A percentile compares a stretch with the other conserved stretches of the same genome.
These are phyloP conservation scores for Arxiozyma telluris DNA, from an alignment of 1,139 yeast species.

Conservation along the genomic window DNA sequence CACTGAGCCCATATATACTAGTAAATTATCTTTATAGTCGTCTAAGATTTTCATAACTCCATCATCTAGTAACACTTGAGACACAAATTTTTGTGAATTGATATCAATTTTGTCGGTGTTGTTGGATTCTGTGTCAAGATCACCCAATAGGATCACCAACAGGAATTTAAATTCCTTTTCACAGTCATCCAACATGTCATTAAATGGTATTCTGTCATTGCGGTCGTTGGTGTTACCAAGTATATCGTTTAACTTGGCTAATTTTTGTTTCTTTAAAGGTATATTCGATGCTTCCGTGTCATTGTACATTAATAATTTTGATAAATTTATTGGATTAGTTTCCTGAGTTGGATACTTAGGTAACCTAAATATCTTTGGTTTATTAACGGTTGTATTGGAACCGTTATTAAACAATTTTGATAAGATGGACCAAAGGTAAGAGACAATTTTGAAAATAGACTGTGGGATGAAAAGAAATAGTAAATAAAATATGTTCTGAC, in stretches of 20 bases:
- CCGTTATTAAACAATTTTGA: not conserved
- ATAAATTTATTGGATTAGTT: not conserved
- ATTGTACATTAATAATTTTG: not conserved
- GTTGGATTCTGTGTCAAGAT: constrained; percentile 7
- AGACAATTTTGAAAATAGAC: constrained; percentile 16
- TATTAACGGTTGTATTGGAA: constrained; percentile 1
- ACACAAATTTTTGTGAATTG: constrained; percentile 25
- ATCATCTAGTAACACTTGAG: constrained; percentile 24
- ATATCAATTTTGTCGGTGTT: constrained; percentile 9
- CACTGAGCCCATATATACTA: constrained; percentile 28
- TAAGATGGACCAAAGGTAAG: constrained; percentile 7
- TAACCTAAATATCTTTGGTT: constrained; percentile 10
- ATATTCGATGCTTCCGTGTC: not conserved
- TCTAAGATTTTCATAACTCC: constrained; percentile 20
- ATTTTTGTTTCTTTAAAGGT: not conserved
- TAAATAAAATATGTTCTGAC: not conserved
- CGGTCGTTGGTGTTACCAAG: not conserved
- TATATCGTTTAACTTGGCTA: constrained; percentile 2
- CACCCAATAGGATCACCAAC: constrained; percentile 28
- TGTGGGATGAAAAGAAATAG: constrained; percentile 25
- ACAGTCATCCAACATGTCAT: constrained; percentile 26
- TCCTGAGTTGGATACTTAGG: constrained; percentile 16
- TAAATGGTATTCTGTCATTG: constrained; percentile 17
- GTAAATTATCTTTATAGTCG: constrained; percentile 22
- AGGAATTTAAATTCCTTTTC: constrained; percentile 29